Evolutionary conservation across 495 filamentous ascomycete species (phyloP).

Genomic region (Penicillium psychrofluorescens): DNA sequence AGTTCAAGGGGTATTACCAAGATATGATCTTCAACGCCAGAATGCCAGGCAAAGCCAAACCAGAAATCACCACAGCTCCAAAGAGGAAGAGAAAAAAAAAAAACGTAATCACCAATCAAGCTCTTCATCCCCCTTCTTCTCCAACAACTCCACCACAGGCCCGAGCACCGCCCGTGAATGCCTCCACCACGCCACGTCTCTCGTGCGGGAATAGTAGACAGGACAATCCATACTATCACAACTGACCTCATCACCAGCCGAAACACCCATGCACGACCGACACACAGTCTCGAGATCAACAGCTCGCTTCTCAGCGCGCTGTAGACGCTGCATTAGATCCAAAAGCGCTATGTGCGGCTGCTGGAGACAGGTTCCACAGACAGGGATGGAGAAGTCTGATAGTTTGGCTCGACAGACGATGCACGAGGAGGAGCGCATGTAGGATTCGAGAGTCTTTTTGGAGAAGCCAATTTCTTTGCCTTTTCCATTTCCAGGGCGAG

Average conservation of each 20-base stretch:
- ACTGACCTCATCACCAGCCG: slow-evolving; percentile 64
- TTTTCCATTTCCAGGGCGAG: background rate
- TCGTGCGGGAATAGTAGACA: slow-evolving; percentile 80
- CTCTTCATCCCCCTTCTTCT: slow-evolving; percentile 31
- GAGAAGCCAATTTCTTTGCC: background rate
- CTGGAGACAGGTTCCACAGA: slow-evolving; percentile 59
- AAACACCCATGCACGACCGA: slow-evolving; percentile 68
- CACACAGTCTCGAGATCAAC: slow-evolving; percentile 68
- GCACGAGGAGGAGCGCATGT: slow-evolving; percentile 74
- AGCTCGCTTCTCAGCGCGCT: slow-evolving; percentile 54
- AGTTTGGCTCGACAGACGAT: slow-evolving; percentile 67
- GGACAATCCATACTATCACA: slow-evolving; percentile 92
- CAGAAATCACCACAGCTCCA: slow-evolving; percentile 1
- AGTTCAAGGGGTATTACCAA: too few relatives aligned
- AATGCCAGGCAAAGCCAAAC: background rate
- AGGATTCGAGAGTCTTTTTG: slow-evolving; percentile 60
- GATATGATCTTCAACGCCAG: too few relatives aligned
- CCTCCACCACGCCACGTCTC: slow-evolving; percentile 55
- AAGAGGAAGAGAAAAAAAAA: background rate
- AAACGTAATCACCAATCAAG: slow-evolving; percentile 34
- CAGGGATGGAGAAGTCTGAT: slow-evolving; percentile 33
- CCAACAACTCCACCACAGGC: slow-evolving; percentile 50
- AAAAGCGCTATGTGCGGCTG: slow-evolving; percentile 52
- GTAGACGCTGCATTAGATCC: slow-evolving; percentile 52
- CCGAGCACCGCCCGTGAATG: slow-evolving; percentile 49